A percentile compares a stretch with the other conserved stretches of the same genome.
Evolutionary conservation across 164 flowering plant species (phyloP).

Genomic region (Cinnamomum chago): DNA sequence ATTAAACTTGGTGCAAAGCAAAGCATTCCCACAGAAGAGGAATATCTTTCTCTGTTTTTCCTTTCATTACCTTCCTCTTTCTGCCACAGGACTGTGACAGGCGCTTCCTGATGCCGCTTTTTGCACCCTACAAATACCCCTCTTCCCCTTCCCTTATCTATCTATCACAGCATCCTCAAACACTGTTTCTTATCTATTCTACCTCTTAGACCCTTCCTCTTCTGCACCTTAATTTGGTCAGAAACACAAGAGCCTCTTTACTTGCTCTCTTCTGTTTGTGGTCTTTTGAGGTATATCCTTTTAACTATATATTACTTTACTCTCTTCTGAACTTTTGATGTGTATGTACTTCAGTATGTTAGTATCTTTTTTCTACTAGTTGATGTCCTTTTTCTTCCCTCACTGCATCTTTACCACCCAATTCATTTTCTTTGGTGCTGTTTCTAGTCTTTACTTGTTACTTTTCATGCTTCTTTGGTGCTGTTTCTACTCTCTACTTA

Average conservation of each 20-base stretch:
- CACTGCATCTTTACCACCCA: slow-evolving; percentile 9
- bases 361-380: too few relatives aligned
- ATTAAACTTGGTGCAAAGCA: too few relatives aligned
- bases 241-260: neutral
- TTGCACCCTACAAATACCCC: slow-evolving; percentile 41
- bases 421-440: neutral
- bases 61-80: too few relatives aligned
- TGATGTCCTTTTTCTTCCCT: neutral
- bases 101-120: slow-evolving; percentile 26
- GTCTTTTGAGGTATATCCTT: neutral
- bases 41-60: too few relatives aligned
- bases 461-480: neutral
- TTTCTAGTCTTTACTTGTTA: neutral
- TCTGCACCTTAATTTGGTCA: neutral
- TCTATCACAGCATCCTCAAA: slow-evolving; percentile 16
- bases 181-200: neutral
- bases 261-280: neutral
- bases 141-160: slow-evolving; percentile 10
- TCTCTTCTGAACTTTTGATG: too few relatives aligned
- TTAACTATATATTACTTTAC: too few relatives aligned
- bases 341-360: too few relatives aligned
- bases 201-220: slow-evolving; percentile 13
- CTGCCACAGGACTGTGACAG: too few relatives aligned
- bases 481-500: neutral
- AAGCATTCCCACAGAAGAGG: too few relatives aligned